These are phyloP conservation scores for Trypanosoma mega DNA, from an alignment of 208 protist species.

Conservation along the genomic window DNA sequence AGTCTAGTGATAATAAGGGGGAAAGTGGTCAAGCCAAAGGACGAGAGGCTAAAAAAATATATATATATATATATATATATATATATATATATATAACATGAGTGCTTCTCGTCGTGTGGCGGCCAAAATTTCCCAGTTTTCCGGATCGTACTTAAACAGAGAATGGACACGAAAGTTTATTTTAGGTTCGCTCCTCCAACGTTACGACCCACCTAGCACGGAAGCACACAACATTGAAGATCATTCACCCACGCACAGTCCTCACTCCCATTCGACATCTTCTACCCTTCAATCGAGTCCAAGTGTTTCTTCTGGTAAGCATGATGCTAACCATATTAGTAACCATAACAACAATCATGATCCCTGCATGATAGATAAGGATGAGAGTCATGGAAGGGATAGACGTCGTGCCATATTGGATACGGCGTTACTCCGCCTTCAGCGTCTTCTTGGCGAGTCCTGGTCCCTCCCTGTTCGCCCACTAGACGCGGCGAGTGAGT, in stretches of 20 bases:
- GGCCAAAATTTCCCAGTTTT: constrained; percentile 51
- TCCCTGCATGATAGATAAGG: too few species aligned
- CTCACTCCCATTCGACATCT: too few species aligned
- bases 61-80: constrained; percentile 1
- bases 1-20: too few species aligned
- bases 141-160: constrained; percentile 50
- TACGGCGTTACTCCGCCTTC: constrained; percentile 50
- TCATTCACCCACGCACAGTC: too few species aligned
- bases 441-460: constrained; percentile 49
- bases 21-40: too few species aligned
- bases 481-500: constrained; percentile 65
- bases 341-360: too few species aligned
- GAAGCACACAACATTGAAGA: too few species aligned
- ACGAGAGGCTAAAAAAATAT: too few species aligned
- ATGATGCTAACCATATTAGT: too few species aligned
- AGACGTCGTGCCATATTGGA: constrained; percentile 24
- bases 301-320: too few species aligned
- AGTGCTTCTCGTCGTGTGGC: background rate
- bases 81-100: background rate
- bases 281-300: too few species aligned
- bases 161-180: constrained; percentile 80
- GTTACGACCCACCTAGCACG: constrained; percentile 40
- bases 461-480: constrained; percentile 64
- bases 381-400: too few species aligned
- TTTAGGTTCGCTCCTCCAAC: constrained; percentile 72